Conservation (phyloP, 1,284 basidiomycete species). For the Clitocybe nebularis region DNA sequence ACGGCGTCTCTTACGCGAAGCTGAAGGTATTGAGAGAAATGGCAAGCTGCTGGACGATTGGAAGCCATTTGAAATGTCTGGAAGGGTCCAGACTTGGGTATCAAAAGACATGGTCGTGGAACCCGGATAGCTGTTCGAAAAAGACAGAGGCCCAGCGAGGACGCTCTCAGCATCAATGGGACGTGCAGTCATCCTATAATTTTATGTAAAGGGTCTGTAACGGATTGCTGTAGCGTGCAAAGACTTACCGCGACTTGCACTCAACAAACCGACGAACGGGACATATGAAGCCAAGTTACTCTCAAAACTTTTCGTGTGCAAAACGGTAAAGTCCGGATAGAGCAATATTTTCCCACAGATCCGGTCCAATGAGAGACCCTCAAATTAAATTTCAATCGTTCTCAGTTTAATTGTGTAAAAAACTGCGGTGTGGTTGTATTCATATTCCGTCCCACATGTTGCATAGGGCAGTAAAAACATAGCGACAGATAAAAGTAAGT, state of each 20-base stretch:
- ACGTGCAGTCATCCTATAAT: slow-evolving; percentile 67
- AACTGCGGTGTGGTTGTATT: slow-evolving; percentile 10
- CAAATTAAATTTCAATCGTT: background rate
- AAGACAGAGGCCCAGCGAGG: slow-evolving; percentile 60
- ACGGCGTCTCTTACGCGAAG: slow-evolving; percentile 10
- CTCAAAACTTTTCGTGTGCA: slow-evolving; percentile 14
- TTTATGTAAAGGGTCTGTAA: slow-evolving; percentile 5
- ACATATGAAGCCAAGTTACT: slow-evolving; percentile 31
- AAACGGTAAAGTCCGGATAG: slow-evolving; percentile 11
- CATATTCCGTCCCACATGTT: slow-evolving; percentile 15
- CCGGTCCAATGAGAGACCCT: background rate
- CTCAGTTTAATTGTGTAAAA: slow-evolving; percentile 4
- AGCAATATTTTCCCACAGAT: slow-evolving; percentile 14
- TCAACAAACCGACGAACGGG: slow-evolving; percentile 25
- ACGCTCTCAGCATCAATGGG: slow-evolving; percentile 76
- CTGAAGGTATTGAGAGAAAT: background rate
- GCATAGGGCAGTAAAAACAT: slow-evolving; percentile 15
- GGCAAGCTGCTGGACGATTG: slow-evolving; percentile 1
- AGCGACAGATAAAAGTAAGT: slow-evolving; percentile 11
- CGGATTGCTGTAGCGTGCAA: background rate
- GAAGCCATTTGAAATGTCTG: slow-evolving; percentile 8
- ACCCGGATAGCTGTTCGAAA: slow-evolving; percentile 28
- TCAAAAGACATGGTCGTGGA: slow-evolving; percentile 16
- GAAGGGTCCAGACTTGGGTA: slow-evolving; percentile 9
- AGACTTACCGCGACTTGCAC: slow-evolving; percentile 51